Percentiles rank a stretch among this genome's conserved stretches.
phyloP scores from a whole-genome alignment of 2,329 filamentous ascomycete genomes.

The Trichoderma gracile region DNA sequence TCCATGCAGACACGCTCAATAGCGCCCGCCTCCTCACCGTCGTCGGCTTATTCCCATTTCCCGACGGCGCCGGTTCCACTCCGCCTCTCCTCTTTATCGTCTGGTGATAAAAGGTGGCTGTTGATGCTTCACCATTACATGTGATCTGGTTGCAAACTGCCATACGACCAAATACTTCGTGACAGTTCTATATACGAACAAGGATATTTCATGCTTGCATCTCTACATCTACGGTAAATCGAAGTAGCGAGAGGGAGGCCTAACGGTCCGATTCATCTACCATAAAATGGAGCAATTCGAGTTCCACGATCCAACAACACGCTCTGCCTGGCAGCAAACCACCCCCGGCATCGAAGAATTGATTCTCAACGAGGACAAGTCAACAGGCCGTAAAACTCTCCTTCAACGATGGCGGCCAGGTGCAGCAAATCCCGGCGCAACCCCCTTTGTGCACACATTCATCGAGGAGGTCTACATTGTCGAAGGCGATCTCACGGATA shows the following conservation, averaged over 20 bases:
- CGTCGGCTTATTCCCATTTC: constrained; percentile 4
- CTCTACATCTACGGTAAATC: not conserved
- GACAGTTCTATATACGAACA: not conserved
- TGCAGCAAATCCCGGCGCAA: constrained; percentile 29
- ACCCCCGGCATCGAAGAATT: constrained; percentile 41
- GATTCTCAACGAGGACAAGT: constrained; percentile 38
- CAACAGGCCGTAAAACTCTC: constrained; percentile 35
- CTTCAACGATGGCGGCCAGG: constrained; percentile 43
- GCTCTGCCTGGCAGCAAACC: constrained; percentile 33
- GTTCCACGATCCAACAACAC: constrained; percentile 33
- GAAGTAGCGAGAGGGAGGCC: not conserved
- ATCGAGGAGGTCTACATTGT: constrained; percentile 43
- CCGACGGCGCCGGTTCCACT: constrained; percentile 10
- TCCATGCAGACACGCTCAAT: not conserved
- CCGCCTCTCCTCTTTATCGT: not conserved
- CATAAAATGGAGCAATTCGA: constrained; percentile 34
- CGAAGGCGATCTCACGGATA: constrained; percentile 40
- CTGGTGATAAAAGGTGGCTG: constrained; percentile 12
- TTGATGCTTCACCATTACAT: not conserved
- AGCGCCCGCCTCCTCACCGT: not conserved
- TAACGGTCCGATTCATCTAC: not conserved
- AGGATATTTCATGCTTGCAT: not conserved
- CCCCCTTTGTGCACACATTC: constrained; percentile 40
- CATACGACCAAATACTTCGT: not conserved
- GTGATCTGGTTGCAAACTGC: not conserved